phyloP scores from a whole-genome alignment of 208 protist genomes.

The Crithidia sp. region DNA sequence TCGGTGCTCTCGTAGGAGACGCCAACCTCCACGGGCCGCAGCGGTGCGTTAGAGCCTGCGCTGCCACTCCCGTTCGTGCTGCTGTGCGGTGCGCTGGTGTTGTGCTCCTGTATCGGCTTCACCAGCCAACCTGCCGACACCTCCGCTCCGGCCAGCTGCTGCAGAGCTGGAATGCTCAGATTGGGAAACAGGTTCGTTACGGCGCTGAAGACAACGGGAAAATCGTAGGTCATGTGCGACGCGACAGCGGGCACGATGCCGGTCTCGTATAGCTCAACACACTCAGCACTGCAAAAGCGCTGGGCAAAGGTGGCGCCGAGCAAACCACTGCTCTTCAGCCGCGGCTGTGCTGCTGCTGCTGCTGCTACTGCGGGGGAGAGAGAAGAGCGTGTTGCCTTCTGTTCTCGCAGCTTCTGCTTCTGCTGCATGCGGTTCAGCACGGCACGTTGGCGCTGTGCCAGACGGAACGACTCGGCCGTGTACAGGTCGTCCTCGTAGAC shows the following conservation, averaged over 20 bases:
- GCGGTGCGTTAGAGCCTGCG: background rate
- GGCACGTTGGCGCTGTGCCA: slow-evolving; percentile 48
- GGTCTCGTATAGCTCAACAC: slow-evolving; percentile 45
- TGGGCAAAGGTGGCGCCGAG: slow-evolving; percentile 39
- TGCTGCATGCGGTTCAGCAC: slow-evolving; percentile 39
- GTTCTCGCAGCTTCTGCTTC: slow-evolving; percentile 15
- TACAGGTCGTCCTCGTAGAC: slow-evolving; percentile 74
- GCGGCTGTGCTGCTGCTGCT: background rate
- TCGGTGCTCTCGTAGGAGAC: slow-evolving; percentile 18
- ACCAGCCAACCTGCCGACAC: slow-evolving; percentile 17
- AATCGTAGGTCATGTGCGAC: slow-evolving; percentile 38
- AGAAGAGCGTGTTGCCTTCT: background rate
- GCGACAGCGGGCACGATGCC: slow-evolving; percentile 35
- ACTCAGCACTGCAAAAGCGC: slow-evolving; percentile 75
- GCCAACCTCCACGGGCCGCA: slow-evolving; percentile 28
- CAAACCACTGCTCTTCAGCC: slow-evolving; percentile 20
- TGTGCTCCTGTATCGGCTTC: slow-evolving; percentile 14
- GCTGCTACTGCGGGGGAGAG: background rate
- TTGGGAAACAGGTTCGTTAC: slow-evolving; percentile 72
- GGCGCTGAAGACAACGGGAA: slow-evolving; percentile 42
- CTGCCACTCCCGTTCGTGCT: background rate
- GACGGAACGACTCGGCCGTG: slow-evolving; percentile 62
- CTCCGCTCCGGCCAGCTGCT: slow-evolving; percentile 61
- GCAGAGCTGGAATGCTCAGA: slow-evolving; percentile 49
- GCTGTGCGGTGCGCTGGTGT: no score